Percentiles rank a stretch among this genome's conserved stretches.
Evolutionary conservation across 106 monocot species (phyloP).

Genomic region (Apostasia shenzhenica): DNA sequence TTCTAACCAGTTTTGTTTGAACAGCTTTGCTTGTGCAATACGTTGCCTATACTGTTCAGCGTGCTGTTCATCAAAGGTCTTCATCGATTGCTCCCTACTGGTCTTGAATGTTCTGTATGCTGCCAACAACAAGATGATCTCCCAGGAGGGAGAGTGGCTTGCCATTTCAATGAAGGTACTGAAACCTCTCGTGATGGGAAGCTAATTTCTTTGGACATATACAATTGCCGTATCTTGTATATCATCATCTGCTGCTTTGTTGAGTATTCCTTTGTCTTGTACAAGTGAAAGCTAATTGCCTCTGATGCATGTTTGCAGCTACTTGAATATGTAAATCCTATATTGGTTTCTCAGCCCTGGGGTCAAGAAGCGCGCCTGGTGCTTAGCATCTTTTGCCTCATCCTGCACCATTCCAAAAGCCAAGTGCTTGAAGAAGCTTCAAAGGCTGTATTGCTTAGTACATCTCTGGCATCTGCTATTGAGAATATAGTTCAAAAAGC

Average conservation of each 20-base stretch:
- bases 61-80: conserved; percentile 18
- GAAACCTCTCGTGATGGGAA: not conserved
- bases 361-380: conserved; percentile 37
- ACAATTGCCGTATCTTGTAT: not conserved
- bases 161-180: conserved; percentile 63
- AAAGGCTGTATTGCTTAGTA: conserved; percentile 59
- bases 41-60: conserved; percentile 20
- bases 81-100: conserved; percentile 27
- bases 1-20: conserved; percentile 47
- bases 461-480: conserved; percentile 38
- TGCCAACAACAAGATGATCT: conserved; percentile 22
- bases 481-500: conserved; percentile 46
- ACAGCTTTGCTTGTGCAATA: conserved; percentile 39
- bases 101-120: conserved; percentile 60
- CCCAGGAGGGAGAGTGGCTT: conserved; percentile 47
- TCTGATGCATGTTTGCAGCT: conserved; percentile 44
- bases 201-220: not conserved
- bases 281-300: not conserved
- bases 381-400: conserved; percentile 61
- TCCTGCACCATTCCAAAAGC: conserved; percentile 54
- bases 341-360: conserved; percentile 21
- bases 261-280: not conserved
- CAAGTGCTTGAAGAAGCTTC: conserved; percentile 61
- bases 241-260: not conserved
- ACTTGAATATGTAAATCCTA: conserved; percentile 33